These are phyloP conservation scores for Talaromyces ruber DNA, from an alignment of 495 filamentous ascomycete species.

Conservation along the genomic window DNA sequence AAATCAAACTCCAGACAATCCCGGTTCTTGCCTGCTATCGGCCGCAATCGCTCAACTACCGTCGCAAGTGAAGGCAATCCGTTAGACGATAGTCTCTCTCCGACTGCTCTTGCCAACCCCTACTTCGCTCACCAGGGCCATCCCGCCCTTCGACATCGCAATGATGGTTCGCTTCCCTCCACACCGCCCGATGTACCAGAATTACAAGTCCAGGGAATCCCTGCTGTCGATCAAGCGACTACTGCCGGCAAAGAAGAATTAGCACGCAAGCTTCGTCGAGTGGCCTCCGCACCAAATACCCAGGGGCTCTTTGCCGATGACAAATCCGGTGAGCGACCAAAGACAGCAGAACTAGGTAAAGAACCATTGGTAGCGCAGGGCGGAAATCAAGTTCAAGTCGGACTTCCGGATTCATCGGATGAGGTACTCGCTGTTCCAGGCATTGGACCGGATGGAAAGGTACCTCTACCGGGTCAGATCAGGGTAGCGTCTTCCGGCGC, in stretches of 20 bases:
- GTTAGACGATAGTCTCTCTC: slow-evolving; percentile 80
- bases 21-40: slow-evolving; percentile 70
- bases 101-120: slow-evolving; percentile 90
- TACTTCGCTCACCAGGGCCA: slow-evolving; percentile 97
- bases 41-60: slow-evolving; percentile 73
- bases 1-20: slow-evolving; percentile 74
- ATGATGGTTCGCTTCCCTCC: slow-evolving; percentile 88
- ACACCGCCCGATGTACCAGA: slow-evolving; percentile 90
- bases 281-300: slow-evolving; percentile 94
- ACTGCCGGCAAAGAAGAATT: slow-evolving; percentile 85
- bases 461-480: slow-evolving; percentile 44
- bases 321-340: slow-evolving; percentile 59
- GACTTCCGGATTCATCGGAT: slow-evolving; percentile 43
- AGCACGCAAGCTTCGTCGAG: slow-evolving; percentile 82
- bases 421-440: slow-evolving; percentile 26
- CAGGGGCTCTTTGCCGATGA: slow-evolving; percentile 77
- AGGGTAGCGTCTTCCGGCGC: slow-evolving; percentile 43
- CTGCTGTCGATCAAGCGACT: slow-evolving; percentile 66
- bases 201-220: slow-evolving; percentile 62
- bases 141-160: slow-evolving; percentile 85
- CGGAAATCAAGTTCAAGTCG: slow-evolving; percentile 43
- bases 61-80: slow-evolving; percentile 90
- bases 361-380: slow-evolving; percentile 57
- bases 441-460: slow-evolving; percentile 28
- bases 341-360: slow-evolving; percentile 73